Conservation (phyloP, 208 protist genomes). For the Wallacemonas sp. region DNA sequence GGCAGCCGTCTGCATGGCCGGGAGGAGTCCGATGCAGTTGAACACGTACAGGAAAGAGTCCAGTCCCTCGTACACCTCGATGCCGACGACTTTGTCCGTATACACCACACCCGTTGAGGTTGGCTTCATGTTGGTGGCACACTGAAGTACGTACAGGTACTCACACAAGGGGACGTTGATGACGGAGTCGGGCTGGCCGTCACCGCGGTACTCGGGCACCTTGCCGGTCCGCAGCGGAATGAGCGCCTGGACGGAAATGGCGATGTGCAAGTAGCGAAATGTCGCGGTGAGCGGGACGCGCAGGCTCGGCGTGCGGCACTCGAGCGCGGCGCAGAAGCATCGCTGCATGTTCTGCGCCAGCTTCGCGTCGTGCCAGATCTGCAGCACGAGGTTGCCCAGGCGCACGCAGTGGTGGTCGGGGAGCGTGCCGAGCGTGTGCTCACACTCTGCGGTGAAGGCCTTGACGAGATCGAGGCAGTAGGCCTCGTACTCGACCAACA, state of each 20-base stretch:
- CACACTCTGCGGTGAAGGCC: slow-evolving; percentile 6
- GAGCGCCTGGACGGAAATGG: slow-evolving; percentile 51
- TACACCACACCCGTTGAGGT: neutral
- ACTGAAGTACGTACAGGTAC: slow-evolving; percentile 38
- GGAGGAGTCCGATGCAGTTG: slow-evolving; percentile 51
- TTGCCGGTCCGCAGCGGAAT: slow-evolving; percentile 37
- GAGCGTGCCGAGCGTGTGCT: neutral
- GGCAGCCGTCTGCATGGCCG: slow-evolving; percentile 26
- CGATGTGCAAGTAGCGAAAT: slow-evolving; percentile 50
- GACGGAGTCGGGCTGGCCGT: slow-evolving; percentile 27
- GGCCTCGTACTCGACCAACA: slow-evolving; percentile 45
- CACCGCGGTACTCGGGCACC: slow-evolving; percentile 39
- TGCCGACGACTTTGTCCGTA: slow-evolving; percentile 25
- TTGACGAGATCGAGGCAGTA: slow-evolving; percentile 40
- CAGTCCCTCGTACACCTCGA: slow-evolving; percentile 58
- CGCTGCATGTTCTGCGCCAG: slow-evolving; percentile 57
- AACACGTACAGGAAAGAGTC: slow-evolving; percentile 52
- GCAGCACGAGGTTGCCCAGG: slow-evolving; percentile 55
- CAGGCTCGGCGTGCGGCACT: slow-evolving; percentile 31
- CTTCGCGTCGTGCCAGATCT: slow-evolving; percentile 50
- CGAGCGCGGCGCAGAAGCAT: slow-evolving; percentile 40
- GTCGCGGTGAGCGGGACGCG: slow-evolving; percentile 55
- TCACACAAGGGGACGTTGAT: slow-evolving; percentile 48
- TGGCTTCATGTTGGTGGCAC: slow-evolving; percentile 48
- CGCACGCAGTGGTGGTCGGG: slow-evolving; percentile 26